phyloP scores from a whole-genome alignment of 768 basidiomycete species.

The Sporobolomyces pararoseus region DNA sequence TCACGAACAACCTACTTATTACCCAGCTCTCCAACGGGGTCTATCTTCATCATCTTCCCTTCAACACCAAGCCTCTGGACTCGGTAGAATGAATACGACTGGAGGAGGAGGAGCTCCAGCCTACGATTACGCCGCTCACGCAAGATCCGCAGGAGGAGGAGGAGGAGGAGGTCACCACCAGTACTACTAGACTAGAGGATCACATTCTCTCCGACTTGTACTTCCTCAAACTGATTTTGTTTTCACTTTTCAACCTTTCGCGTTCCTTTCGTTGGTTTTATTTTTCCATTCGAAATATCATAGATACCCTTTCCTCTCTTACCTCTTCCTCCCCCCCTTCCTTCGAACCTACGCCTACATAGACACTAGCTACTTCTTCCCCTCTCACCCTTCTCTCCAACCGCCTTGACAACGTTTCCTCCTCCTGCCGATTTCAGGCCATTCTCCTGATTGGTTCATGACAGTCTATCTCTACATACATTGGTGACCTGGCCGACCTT shows the following conservation, averaged over 20 bases:
- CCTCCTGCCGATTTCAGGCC: no score
- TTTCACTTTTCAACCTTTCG: slow-evolving; percentile 37
- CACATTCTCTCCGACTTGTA: no score
- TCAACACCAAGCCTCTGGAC: not conserved
- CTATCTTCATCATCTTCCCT: slow-evolving; percentile 2
- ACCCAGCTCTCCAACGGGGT: slow-evolving; percentile 27
- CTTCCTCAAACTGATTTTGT: slow-evolving; percentile 1
- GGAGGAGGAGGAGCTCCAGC: not conserved
- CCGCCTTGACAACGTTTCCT: no score
- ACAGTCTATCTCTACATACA: no score
- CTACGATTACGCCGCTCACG: slow-evolving; percentile 34
- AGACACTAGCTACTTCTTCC: no score
- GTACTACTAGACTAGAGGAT: not conserved
- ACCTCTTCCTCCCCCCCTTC: no score
- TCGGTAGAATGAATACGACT: slow-evolving; percentile 13
- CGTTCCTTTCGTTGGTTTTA: not conserved
- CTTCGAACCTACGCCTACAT: no score
- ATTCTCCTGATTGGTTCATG: no score
- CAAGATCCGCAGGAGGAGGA: slow-evolving; percentile 3
- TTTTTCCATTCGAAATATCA: not conserved
- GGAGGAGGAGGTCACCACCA: not conserved
- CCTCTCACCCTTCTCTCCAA: no score
- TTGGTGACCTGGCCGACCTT: no score
- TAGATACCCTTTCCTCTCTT: no score
- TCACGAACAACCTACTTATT: slow-evolving; percentile 27